Evolutionary conservation across 768 basidiomycete species (phyloP), one percentile per base, ranked within the genome.

Genomic region (Pulveroboletus sp.): DNA sequence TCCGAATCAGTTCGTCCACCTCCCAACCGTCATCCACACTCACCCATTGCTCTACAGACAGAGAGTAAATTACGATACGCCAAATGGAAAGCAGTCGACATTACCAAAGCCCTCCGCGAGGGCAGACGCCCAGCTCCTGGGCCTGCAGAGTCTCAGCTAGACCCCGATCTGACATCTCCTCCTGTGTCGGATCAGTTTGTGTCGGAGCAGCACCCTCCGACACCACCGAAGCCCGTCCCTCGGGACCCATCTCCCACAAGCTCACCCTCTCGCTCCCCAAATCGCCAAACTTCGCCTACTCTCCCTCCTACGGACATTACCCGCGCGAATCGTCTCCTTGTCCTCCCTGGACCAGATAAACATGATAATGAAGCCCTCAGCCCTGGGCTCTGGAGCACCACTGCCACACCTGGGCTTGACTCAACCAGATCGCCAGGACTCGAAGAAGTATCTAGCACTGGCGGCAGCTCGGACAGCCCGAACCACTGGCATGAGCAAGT

Each of bases 31-130:
- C 42, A 8, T 49, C 24, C 50, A 17, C 50, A 28, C 32, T 24
- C 43, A 8, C 43, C 49, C n/a, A 57, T 50, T 0, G 8, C 32
- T 33, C 30, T 8, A 8, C 54, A 95, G 91, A 81, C 82, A 54
- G 84, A 84, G 57, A 88, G 88, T 55, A 98, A 96, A 69, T 81
- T 95, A 32, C 84, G 82, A 49, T 99, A 98, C 69, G 81, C 93
- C 5, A 92, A 96, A 67, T 99, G 96, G 94, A 97, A 97, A 67
- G 95, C 95, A 33, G 86, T 88, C 11, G 93, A 96, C 54, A 93
- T 98, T 17, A 83, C 90, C 15, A 97, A 90, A 67, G 93, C 95
- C 1, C 80, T 93, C 63, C 83, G 94, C n/a, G 95, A 97, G 67
- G 94, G 96, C 5, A 80, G 89, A 18, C 81, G 77, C 57, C 93